These are phyloP conservation scores for Aureococcus anophagefferens DNA, from an alignment of 108 stramenopile genomes.

Conservation along the genomic window DNA sequence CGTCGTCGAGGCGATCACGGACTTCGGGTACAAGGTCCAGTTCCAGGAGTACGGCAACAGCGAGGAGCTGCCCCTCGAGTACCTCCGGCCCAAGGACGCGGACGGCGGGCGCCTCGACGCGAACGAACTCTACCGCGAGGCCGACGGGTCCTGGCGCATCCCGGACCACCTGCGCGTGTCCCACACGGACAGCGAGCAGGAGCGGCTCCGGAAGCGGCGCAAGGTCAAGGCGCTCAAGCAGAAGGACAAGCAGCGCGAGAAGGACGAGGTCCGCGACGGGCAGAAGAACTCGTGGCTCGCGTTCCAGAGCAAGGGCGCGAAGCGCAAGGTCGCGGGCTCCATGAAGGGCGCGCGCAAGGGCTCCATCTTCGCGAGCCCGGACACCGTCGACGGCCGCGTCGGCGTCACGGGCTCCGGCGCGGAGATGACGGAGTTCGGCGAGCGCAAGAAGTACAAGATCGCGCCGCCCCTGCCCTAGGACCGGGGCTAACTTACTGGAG, in stretches of 20 bases:
- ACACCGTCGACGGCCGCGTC: conserved; percentile 23
- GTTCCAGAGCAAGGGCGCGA: conserved; percentile 32
- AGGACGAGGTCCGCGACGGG: not conserved
- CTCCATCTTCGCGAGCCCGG: conserved; percentile 31
- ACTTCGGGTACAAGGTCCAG: conserved; percentile 29
- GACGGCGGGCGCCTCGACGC: not conserved
- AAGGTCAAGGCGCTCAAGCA: conserved; percentile 37
- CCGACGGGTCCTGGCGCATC: conserved; percentile 9
- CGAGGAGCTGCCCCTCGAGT: conserved; percentile 38
- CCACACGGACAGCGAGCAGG: conserved; percentile 35
- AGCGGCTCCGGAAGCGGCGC: conserved; percentile 28
- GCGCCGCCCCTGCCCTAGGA: no score
- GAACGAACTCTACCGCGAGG: not conserved
- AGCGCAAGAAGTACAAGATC: conserved; percentile 8
- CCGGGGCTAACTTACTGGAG: no score
- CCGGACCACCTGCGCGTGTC: conserved; percentile 29
- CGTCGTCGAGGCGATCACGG: conserved; percentile 21
- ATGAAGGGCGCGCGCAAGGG: conserved; percentile 26
- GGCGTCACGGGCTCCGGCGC: conserved; percentile 35
- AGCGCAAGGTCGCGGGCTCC: conserved; percentile 16
- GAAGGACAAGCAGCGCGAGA: conserved; percentile 5
- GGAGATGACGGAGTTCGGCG: conserved; percentile 26
- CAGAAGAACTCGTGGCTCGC: conserved; percentile 10
- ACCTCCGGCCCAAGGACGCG: conserved; percentile 5
- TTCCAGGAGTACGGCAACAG: conserved; percentile 37